Evolutionary conservation across 495 filamentous ascomycete genomes (phyloP).

Genomic region (Penicillium pulvis): DNA sequence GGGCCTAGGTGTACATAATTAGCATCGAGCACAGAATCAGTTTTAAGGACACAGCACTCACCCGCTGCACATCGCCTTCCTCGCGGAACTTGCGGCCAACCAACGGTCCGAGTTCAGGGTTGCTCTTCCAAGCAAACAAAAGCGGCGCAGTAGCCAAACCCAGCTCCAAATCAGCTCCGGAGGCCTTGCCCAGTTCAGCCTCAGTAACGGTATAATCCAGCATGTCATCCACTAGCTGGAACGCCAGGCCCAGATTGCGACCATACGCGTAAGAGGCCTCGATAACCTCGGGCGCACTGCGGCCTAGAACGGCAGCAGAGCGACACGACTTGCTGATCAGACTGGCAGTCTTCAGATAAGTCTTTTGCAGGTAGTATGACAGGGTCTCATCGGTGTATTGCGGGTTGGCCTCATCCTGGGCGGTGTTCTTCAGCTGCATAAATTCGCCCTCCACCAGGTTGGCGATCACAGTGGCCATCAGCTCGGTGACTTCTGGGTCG

Average conservation of each 20-base stretch:
- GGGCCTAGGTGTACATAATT: slow-evolving; percentile 59
- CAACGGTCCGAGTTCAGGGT: slow-evolving; percentile 78
- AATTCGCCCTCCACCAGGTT: slow-evolving; percentile 98
- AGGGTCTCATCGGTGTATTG: slow-evolving; percentile 84
- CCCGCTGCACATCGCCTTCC: slow-evolving; percentile 81
- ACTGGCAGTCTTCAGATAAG: slow-evolving; percentile 94
- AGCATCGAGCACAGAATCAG: not conserved
- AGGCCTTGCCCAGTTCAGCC: slow-evolving; percentile 87
- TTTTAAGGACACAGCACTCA: slow-evolving; percentile 41
- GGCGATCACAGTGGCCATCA: slow-evolving; percentile 93
- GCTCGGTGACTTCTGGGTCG: slow-evolving; percentile 90
- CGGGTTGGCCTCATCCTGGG: slow-evolving; percentile 78
- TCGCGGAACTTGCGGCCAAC: slow-evolving; percentile 87
- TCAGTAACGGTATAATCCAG: slow-evolving; percentile 89
- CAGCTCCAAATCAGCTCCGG: slow-evolving; percentile 90
- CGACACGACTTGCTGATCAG: slow-evolving; percentile 95
- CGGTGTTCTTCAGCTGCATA: slow-evolving; percentile 98
- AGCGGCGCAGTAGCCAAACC: slow-evolving; percentile 95
- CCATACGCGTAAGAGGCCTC: slow-evolving; percentile 92
- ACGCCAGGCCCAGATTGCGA: slow-evolving; percentile 88
- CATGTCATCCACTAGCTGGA: slow-evolving; percentile 99
- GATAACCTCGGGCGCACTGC: slow-evolving; percentile 73
- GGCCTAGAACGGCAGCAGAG: slow-evolving; percentile 82
- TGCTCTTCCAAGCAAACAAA: slow-evolving; percentile 93
- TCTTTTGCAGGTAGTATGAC: slow-evolving; percentile 97